A percentile compares a stretch with the other conserved stretches of the same genome.
These are phyloP conservation scores for Leccinum uliginosum DNA, from an alignment of 768 basidiomycete species.

Conservation along the genomic window DNA sequence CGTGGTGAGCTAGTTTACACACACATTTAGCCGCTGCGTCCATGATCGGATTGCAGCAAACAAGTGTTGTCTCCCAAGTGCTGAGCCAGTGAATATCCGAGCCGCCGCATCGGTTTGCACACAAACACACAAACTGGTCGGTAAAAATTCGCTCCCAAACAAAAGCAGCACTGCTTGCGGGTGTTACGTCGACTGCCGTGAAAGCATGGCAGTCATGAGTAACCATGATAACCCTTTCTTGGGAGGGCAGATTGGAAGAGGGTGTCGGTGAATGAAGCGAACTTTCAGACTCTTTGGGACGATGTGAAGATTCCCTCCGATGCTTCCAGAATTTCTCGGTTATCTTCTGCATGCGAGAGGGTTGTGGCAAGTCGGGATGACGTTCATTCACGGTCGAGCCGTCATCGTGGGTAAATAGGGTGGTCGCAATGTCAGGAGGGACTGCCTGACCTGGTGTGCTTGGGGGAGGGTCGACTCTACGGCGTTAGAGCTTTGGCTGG, in stretches of 20 bases:
- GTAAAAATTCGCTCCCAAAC: slow-evolving; percentile 79
- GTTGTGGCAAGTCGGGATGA: slow-evolving; percentile 22
- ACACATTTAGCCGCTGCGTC: neutral
- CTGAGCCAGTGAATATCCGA: slow-evolving; percentile 60
- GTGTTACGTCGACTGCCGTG: slow-evolving; percentile 66
- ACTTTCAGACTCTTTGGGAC: slow-evolving; percentile 22
- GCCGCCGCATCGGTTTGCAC: slow-evolving; percentile 57
- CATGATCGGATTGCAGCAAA: slow-evolving; percentile 6
- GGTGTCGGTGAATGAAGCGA: slow-evolving; percentile 31
- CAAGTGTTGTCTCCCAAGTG: slow-evolving; percentile 60
- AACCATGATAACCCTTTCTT: slow-evolving; percentile 50
- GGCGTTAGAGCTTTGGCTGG: slow-evolving; percentile 57
- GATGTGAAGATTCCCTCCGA: slow-evolving; percentile 29
- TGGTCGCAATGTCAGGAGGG: slow-evolving; percentile 38
- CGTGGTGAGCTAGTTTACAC: slow-evolving; percentile 68
- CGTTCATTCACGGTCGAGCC: slow-evolving; percentile 31
- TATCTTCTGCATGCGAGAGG: slow-evolving; percentile 32
- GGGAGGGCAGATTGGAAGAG: slow-evolving; percentile 28
- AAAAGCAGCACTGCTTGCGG: slow-evolving; percentile 57
- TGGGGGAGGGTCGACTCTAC: slow-evolving; percentile 68
- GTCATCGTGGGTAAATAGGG: slow-evolving; percentile 36
- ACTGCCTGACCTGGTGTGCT: slow-evolving; percentile 54
- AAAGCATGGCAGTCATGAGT: slow-evolving; percentile 76
- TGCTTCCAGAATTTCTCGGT: slow-evolving; percentile 22
- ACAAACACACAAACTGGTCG: too few relatives aligned